These are phyloP conservation scores for Botrytis tulipae DNA, from an alignment of 2,329 filamentous ascomycete species.

Conservation along the genomic window DNA sequence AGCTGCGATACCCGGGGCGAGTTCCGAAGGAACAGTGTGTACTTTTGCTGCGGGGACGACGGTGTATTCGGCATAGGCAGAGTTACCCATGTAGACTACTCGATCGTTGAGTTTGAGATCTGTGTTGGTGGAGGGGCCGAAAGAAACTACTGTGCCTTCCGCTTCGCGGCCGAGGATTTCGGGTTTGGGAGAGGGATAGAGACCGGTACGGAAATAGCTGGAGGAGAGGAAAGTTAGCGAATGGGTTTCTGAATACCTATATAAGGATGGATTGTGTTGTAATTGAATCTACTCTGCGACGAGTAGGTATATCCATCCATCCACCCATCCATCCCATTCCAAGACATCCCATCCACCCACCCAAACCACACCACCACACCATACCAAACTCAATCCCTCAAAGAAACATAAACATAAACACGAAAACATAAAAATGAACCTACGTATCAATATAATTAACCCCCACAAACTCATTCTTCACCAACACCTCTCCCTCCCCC, in stretches of 20 bases:
- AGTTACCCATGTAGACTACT: slow-evolving; percentile 64
- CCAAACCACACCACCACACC: not conserved
- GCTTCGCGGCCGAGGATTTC: slow-evolving; percentile 79
- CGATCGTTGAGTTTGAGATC: slow-evolving; percentile 63
- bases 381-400: not conserved
- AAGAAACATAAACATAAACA: not conserved
- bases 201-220: slow-evolving; percentile 82
- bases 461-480: slow-evolving; percentile 77
- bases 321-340: too few relatives aligned
- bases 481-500: slow-evolving; percentile 67
- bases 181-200: slow-evolving; percentile 72
- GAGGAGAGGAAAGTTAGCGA: not conserved
- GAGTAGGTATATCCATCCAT: not conserved
- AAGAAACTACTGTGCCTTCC: slow-evolving; percentile 65
- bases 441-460: slow-evolving; percentile 88
- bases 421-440: not conserved
- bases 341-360: not conserved
- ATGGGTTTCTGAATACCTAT: not conserved
- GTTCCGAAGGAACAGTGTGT: slow-evolving; percentile 60
- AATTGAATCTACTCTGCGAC: not conserved
- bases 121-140: slow-evolving; percentile 52
- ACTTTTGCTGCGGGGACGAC: slow-evolving; percentile 53
- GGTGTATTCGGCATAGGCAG: slow-evolving; percentile 58
- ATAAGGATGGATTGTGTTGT: not conserved
- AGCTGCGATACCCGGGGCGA: slow-evolving; percentile 62